Evolutionary conservation across 2,329 filamentous ascomycete species (phyloP).

Genomic region (Incumbomyces delicatus): DNA sequence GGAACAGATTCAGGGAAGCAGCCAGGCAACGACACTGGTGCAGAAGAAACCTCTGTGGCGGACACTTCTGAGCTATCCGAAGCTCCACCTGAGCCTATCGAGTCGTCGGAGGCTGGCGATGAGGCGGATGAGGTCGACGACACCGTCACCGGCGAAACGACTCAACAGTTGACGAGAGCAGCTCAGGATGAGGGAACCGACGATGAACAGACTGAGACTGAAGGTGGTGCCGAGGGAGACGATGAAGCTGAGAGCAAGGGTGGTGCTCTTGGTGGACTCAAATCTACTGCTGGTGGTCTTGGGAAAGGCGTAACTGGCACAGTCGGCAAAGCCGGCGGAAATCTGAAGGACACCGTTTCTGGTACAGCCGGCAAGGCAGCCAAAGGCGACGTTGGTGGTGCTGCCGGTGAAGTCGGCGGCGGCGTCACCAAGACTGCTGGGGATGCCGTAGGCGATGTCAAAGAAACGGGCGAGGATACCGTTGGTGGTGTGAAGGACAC

Average conservation of each 20-base stretch:
- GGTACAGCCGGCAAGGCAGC: conserved; percentile 18
- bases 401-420: conserved; percentile 23
- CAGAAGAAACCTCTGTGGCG: conserved; percentile 15
- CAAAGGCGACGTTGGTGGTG: conserved; percentile 17
- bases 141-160: conserved; percentile 23
- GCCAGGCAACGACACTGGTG: conserved; percentile 19
- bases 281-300: conserved; percentile 11
- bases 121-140: conserved; percentile 9
- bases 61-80: conserved; percentile 20
- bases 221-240: conserved; percentile 41
- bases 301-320: conserved; percentile 10
- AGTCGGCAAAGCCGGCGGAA: conserved; percentile 19
- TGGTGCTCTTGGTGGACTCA: conserved; percentile 14
- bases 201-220: conserved; percentile 25
- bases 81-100: conserved; percentile 18
- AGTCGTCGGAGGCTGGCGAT: conserved; percentile 21
- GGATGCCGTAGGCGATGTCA: conserved; percentile 38
- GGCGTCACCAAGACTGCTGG: conserved; percentile 30
- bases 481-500: conserved; percentile 42
- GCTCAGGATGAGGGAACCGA: conserved; percentile 13
- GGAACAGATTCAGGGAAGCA: conserved; percentile 14
- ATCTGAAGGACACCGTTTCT: conserved; percentile 20
- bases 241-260: conserved; percentile 22
- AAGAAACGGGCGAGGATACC: conserved; percentile 13
- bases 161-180: conserved; percentile 11